Evolutionary conservation across 1,139 yeast species (phyloP).

Genomic region (Protomyces inouyei): DNA sequence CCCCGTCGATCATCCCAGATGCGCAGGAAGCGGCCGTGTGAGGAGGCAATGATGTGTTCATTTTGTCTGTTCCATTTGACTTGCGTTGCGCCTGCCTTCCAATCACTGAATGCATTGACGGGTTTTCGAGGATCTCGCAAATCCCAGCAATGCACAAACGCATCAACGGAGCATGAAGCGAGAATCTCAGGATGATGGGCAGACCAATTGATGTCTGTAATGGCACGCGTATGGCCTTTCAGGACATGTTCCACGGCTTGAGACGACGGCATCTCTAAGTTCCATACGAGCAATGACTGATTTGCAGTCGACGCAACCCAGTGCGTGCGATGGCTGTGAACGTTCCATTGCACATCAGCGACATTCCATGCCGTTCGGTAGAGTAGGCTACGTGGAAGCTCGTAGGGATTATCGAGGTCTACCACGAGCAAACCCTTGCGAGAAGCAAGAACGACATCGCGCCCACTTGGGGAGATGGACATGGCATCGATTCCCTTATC

Average conservation of each 20-base stretch:
- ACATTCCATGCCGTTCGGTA: constrained; percentile 97
- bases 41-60: constrained; percentile 70
- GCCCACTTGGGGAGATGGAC: constrained; percentile 80
- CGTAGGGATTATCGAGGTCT: constrained; percentile 92
- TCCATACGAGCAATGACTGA: constrained; percentile 94
- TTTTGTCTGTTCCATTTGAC: constrained; percentile 86
- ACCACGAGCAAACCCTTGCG: constrained; percentile 79
- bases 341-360: constrained; percentile 98
- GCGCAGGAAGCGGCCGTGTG: constrained; percentile 74
- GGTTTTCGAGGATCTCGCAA: constrained; percentile 71
- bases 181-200: constrained; percentile 80
- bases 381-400: constrained; percentile 89
- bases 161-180: constrained; percentile 91
- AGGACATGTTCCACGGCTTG: constrained; percentile 79
- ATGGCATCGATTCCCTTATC: constrained; percentile 83
- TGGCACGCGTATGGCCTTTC: constrained; percentile 87
- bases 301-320: constrained; percentile 87
- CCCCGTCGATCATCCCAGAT: constrained; percentile 89
- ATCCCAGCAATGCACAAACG: constrained; percentile 86
- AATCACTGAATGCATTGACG: constrained; percentile 74
- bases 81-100: constrained; percentile 92
- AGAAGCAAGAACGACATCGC: constrained; percentile 91
- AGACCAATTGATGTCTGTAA: constrained; percentile 91
- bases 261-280: constrained; percentile 66
- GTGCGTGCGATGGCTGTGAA: constrained; percentile 71